Evolutionary conservation across 257 asterid genomes (phyloP).

Genomic region (Solanum corneliomulleri): DNA sequence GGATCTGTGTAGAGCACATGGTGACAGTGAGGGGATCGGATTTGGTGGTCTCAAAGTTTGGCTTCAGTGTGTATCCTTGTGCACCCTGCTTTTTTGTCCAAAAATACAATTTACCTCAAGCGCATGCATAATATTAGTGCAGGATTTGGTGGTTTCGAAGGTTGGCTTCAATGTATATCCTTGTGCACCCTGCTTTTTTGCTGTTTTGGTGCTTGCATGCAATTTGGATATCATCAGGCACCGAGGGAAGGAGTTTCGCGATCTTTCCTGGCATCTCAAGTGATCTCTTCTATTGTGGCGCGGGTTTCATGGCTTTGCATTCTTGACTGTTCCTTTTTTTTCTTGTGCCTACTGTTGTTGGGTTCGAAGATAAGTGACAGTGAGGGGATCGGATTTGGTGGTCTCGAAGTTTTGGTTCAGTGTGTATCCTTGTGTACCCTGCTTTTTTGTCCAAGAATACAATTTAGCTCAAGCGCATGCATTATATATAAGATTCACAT

Average conservation of each 20-base stretch:
- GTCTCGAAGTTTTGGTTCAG: background rate
- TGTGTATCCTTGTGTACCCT: background rate
- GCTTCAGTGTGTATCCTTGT: background rate
- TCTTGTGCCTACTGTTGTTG: too few species aligned
- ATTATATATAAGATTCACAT: too few species aligned
- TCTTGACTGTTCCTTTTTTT: background rate
- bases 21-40: background rate
- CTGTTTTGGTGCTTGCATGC: background rate
- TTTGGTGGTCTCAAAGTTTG: background rate
- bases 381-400: background rate
- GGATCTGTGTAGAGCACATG: background rate
- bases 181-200: background rate
- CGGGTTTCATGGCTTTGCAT: background rate
- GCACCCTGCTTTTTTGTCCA: background rate
- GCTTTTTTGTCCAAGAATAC: background rate
- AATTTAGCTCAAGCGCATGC: too few species aligned
- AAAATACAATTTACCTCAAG: too few species aligned
- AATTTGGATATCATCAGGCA: background rate
- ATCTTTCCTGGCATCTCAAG: background rate
- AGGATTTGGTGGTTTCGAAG: background rate
- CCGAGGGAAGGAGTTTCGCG: background rate
- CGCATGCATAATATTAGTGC: too few species aligned
- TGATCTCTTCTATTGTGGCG: background rate
- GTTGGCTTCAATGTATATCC: background rate
- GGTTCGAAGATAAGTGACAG: background rate